Percentiles rank a stretch among this genome's conserved stretches.
Conservation (phyloP, 306 rosid species). For the Neltuma alba region DNA sequence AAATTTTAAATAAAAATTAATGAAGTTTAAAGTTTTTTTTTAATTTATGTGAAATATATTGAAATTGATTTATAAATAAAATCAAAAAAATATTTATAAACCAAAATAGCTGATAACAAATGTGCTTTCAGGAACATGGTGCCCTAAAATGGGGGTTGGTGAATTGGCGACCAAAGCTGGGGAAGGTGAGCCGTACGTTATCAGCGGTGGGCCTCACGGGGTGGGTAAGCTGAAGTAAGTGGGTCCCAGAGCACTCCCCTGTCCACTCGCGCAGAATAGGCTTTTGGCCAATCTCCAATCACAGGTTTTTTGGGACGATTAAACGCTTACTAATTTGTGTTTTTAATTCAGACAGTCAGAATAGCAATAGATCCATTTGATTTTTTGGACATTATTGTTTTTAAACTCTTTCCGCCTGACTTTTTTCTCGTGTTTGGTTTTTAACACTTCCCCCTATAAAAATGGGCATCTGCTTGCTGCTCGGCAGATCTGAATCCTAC, state of each 20-base stretch:
- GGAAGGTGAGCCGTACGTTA: neutral
- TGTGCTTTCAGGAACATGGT: too few relatives aligned
- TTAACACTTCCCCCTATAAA: neutral
- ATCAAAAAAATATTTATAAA: too few relatives aligned
- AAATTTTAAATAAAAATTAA: too few relatives aligned
- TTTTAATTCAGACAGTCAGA: neutral
- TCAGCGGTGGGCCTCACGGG: neutral
- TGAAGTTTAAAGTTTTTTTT: too few relatives aligned
- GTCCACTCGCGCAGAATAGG: neutral
- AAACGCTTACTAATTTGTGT: neutral
- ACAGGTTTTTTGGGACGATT: neutral
- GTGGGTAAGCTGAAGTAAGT: neutral
- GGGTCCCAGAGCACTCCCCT: neutral
- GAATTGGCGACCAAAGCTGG: neutral
- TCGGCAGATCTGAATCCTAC: slow-evolving; percentile 7
- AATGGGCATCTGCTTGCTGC: neutral
- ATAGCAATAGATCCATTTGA: too few relatives aligned
- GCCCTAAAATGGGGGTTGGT: too few relatives aligned
- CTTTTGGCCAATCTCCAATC: neutral
- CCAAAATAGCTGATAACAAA: too few relatives aligned
- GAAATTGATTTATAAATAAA: too few relatives aligned
- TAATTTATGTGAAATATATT: too few relatives aligned
- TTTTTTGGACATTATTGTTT: too few relatives aligned
- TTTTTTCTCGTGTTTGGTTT: neutral
- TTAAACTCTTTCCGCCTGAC: neutral